phyloP scores from a whole-genome alignment of 345 rosid genomes.

The Hirschfeldia incana region DNA sequence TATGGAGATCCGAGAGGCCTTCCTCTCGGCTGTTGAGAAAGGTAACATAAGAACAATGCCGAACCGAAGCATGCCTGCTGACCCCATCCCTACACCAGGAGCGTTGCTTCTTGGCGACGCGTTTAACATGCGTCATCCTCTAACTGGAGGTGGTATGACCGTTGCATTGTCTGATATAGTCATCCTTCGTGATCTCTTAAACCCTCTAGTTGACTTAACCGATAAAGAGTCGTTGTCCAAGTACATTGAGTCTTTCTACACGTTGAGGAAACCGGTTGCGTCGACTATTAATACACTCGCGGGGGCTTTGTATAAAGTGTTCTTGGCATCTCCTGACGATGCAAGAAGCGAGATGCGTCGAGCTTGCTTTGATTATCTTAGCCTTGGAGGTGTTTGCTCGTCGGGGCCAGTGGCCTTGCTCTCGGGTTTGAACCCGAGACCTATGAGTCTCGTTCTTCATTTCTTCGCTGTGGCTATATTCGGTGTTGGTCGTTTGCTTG shows the following conservation, averaged over 20 bases:
- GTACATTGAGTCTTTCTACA: conserved; percentile 59
- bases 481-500: conserved; percentile 54
- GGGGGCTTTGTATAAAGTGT: conserved; percentile 56
- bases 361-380: conserved; percentile 59
- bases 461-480: conserved; percentile 58
- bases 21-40: conserved; percentile 46
- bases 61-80: conserved; percentile 61
- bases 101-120: conserved; percentile 57
- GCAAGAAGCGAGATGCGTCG: conserved; percentile 55
- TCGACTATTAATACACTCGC: conserved; percentile 61
- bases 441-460: conserved; percentile 52
- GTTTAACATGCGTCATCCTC: conserved; percentile 60
- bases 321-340: conserved; percentile 50
- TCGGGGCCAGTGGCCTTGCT: conserved; percentile 55
- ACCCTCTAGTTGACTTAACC: conserved; percentile 39
- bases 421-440: conserved; percentile 56
- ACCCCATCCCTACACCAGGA: conserved; percentile 51
- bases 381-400: conserved; percentile 56
- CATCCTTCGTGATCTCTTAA: conserved; percentile 49
- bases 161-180: conserved; percentile 55
- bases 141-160: conserved; percentile 65
- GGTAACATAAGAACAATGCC: conserved; percentile 59
- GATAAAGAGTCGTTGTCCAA: conserved; percentile 42
- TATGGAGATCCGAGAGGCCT: conserved; percentile 39
- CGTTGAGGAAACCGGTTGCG: conserved; percentile 63